phyloP scores from a whole-genome alignment of 768 basidiomycete genomes.

The Strobilomyces dryophilus region DNA sequence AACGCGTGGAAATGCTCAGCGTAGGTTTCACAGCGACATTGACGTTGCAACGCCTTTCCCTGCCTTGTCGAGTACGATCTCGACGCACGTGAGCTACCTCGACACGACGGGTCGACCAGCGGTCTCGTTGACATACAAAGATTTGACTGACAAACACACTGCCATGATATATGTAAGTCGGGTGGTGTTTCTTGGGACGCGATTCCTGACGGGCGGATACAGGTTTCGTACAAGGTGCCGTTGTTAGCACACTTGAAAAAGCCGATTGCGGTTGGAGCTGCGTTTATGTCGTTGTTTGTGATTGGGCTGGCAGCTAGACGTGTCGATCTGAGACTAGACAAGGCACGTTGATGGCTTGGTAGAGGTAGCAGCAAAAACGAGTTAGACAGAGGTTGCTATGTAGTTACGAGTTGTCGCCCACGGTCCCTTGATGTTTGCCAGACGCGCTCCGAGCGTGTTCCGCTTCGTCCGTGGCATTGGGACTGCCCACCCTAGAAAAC shows the following conservation, averaged over 20 bases:
- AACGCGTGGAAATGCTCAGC: slow-evolving; percentile 2
- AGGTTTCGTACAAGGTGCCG: slow-evolving; percentile 90
- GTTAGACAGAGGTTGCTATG: neutral
- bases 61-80: slow-evolving; percentile 52
- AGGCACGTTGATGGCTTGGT: slow-evolving; percentile 20
- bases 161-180: slow-evolving; percentile 76
- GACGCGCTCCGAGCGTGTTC: neutral
- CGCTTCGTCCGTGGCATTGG: slow-evolving; percentile 6
- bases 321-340: slow-evolving; percentile 49
- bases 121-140: slow-evolving; percentile 65
- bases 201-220: slow-evolving; percentile 9
- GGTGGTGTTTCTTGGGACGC: neutral
- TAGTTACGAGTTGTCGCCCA: neutral
- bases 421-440: slow-evolving; percentile 16
- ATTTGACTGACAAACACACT: slow-evolving; percentile 76
- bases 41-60: slow-evolving; percentile 76
- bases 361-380: neutral
- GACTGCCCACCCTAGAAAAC: slow-evolving; percentile 13
- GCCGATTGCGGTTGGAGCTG: slow-evolving; percentile 71
- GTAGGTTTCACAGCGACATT: slow-evolving; percentile 55
- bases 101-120: slow-evolving; percentile 87
- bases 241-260: slow-evolving; percentile 81
- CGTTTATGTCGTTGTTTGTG: slow-evolving; percentile 64
- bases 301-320: slow-evolving; percentile 43
- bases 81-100: slow-evolving; percentile 82